phyloP scores from a whole-genome alignment of 2,329 filamentous ascomycete genomes.

The Fusarium nurragi region DNA sequence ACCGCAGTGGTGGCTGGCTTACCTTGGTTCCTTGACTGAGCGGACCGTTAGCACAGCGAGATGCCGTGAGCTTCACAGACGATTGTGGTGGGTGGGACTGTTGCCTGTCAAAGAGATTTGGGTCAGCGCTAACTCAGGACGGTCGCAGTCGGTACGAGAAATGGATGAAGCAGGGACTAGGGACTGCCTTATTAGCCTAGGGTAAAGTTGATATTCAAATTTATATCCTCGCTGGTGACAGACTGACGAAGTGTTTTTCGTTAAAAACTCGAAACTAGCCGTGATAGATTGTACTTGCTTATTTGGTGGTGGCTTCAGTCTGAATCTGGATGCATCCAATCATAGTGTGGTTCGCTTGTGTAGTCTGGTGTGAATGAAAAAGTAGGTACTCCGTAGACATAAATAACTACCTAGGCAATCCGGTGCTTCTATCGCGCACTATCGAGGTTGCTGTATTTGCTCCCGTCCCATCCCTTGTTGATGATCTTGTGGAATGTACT shows the following conservation, averaged over 20 bases:
- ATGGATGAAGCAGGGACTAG: conserved; percentile 31
- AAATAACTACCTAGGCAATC: background rate
- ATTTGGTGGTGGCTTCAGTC: background rate
- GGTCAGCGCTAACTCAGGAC: conserved; percentile 39
- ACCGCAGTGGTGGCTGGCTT: conserved; percentile 31
- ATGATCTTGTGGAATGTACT: conserved; percentile 20
- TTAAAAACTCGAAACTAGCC: background rate
- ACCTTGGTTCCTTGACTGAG: conserved; percentile 13
- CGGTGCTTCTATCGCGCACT: background rate
- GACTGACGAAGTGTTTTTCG: background rate
- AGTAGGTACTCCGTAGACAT: background rate
- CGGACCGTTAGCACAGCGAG: conserved; percentile 35
- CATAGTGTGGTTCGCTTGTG: background rate
- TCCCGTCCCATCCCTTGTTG: conserved; percentile 10
- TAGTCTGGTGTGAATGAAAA: background rate
- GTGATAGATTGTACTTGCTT: background rate
- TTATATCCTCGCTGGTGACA: background rate
- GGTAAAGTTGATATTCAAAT: background rate
- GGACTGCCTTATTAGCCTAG: conserved; percentile 13
- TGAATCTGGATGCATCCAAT: background rate
- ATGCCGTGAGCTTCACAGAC: conserved; percentile 27
- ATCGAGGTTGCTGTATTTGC: background rate
- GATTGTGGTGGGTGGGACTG: conserved; percentile 38
- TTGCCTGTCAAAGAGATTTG: conserved; percentile 40
- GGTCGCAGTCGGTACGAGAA: conserved; percentile 30